A percentile compares a stretch with the other conserved stretches of the same genome.
Conservation (phyloP, 2,329 filamentous ascomycete species). For the Colletotrichum costaricense region DNA sequence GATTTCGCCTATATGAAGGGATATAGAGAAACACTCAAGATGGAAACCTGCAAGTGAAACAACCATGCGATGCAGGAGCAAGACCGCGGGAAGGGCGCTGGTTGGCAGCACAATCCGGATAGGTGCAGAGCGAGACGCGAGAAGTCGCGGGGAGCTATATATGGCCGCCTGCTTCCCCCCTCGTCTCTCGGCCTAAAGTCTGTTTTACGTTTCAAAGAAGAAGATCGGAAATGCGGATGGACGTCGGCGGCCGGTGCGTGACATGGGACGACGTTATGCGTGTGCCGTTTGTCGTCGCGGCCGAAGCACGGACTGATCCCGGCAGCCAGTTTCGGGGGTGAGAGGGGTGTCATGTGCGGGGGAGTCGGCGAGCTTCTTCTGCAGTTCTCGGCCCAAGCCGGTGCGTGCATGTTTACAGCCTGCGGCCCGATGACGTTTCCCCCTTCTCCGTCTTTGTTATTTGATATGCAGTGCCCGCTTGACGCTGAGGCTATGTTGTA, state of each 20-base stretch:
- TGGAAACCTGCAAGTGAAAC: neutral
- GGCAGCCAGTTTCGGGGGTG: neutral
- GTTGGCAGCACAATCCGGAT: neutral
- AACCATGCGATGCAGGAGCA: neutral
- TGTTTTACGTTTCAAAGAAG: constrained; percentile 22
- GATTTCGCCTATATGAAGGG: neutral
- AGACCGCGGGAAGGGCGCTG: neutral
- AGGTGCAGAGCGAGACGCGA: constrained; percentile 13
- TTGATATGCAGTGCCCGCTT: neutral
- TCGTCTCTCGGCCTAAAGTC: neutral
- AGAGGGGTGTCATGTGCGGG: neutral
- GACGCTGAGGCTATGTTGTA: neutral
- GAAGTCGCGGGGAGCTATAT: constrained; percentile 12
- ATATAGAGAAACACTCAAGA: neutral
- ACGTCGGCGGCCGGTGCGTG: neutral
- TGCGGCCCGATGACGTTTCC: neutral
- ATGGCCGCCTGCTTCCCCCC: neutral
- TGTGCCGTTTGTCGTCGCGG: constrained; percentile 8
- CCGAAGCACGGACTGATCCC: constrained; percentile 5
- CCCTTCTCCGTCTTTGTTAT: neutral
- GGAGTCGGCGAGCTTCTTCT: constrained; percentile 7
- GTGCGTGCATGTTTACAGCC: neutral
- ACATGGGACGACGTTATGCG: constrained; percentile 27
- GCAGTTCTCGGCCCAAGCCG: constrained; percentile 14
- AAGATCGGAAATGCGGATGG: constrained; percentile 13